phyloP scores from a whole-genome alignment of 2,329 filamentous ascomycete species.

The Seiridium cupressi region DNA sequence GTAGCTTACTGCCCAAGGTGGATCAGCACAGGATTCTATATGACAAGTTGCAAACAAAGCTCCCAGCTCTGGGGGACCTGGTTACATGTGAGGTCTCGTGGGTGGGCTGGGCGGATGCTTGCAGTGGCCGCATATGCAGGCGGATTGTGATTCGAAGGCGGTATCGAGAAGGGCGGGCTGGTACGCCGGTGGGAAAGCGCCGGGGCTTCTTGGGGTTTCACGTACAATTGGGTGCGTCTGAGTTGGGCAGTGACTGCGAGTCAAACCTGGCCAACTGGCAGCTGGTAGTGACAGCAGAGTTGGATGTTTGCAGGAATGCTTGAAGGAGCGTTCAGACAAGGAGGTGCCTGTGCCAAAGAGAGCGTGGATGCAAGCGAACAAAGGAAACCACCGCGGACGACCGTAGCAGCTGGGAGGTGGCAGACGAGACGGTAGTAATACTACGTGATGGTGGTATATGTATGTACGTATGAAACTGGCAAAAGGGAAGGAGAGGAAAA shows the following conservation, averaged over 20 bases:
- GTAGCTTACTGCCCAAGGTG: slow-evolving; percentile 3
- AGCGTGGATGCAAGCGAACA: slow-evolving; percentile 18
- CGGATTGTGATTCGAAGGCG: slow-evolving; percentile 22
- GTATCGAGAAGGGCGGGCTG: slow-evolving; percentile 20
- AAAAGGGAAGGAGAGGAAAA: slow-evolving; percentile 13
- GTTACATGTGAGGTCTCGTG: slow-evolving; percentile 19
- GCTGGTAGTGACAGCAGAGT: slow-evolving; percentile 17
- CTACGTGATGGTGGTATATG: slow-evolving; percentile 8
- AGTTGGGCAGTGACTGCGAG: slow-evolving; percentile 21
- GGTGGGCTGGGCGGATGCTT: slow-evolving; percentile 16
- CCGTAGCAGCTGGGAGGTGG: slow-evolving; percentile 14
- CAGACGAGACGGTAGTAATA: slow-evolving; percentile 12
- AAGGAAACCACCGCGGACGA: slow-evolving; percentile 22
- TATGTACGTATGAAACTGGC: slow-evolving; percentile 13
- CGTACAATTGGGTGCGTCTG: slow-evolving; percentile 13
- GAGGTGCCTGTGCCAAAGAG: slow-evolving; percentile 14
- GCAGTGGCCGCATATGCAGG: slow-evolving; percentile 18
- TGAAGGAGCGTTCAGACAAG: slow-evolving; percentile 25
- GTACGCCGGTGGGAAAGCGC: slow-evolving; percentile 23
- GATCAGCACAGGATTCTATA: slow-evolving; percentile 7
- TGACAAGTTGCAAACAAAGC: slow-evolving; percentile 6
- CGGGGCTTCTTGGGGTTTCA: slow-evolving; percentile 19
- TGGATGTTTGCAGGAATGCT: slow-evolving; percentile 27
- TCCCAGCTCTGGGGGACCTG: not conserved
- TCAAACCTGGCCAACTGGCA: slow-evolving; percentile 22